These are phyloP conservation scores for Boletellus sp. DNA, from an alignment of 768 basidiomycete species.

Conservation along the genomic window DNA sequence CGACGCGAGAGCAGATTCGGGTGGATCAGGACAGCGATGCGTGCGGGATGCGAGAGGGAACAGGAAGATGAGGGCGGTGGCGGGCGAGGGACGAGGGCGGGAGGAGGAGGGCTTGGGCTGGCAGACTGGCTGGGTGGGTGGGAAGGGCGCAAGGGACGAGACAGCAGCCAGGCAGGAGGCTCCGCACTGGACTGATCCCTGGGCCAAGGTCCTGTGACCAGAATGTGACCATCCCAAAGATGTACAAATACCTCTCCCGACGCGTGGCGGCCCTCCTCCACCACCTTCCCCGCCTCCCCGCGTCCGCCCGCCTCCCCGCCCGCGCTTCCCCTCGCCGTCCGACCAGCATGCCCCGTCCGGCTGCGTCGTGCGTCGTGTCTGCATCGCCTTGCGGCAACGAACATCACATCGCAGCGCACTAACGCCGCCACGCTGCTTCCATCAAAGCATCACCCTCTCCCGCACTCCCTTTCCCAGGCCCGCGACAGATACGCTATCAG, in stretches of 20 bases:
- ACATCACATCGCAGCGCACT: constrained; percentile 8
- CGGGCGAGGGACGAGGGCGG: constrained; percentile 9
- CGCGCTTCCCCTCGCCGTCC: neutral
- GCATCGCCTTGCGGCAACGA: neutral
- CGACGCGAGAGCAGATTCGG: constrained; percentile 9
- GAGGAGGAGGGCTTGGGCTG: constrained; percentile 9
- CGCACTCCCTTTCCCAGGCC: neutral
- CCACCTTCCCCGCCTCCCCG: neutral
- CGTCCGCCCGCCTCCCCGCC: neutral
- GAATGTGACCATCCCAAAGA: constrained; percentile 30
- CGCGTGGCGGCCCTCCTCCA: neutral
- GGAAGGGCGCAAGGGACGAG: constrained; percentile 20
- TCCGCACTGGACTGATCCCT: constrained; percentile 18
- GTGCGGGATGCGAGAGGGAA: constrained; percentile 1
- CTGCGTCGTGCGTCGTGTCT: neutral
- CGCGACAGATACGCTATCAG: neutral
- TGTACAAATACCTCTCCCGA: constrained; percentile 22
- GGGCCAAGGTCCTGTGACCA: constrained; percentile 31
- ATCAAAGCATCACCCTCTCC: too few species aligned
- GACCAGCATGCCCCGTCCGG: neutral
- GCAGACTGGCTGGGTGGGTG: constrained; percentile 3
- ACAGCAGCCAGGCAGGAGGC: constrained; percentile 17
- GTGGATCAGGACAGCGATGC: constrained; percentile 15
- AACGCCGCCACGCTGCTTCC: neutral
- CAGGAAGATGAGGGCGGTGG: too few species aligned